Base-by-base conservation (phyloP, 2,329 filamentous ascomycete species). In the Talaromyces sp. region DNA sequence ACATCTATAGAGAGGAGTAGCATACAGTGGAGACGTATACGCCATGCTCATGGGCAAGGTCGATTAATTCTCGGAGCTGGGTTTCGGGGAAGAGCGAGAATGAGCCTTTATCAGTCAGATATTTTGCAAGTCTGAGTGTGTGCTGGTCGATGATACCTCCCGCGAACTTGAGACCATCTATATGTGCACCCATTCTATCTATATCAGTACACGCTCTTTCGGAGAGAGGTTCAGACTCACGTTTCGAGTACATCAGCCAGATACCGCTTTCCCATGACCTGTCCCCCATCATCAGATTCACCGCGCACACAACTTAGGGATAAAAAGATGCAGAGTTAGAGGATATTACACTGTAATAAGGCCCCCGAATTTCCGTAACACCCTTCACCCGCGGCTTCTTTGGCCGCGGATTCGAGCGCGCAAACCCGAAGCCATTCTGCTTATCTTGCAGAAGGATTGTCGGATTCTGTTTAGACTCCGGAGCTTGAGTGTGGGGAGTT, bases 131-230 rank as follows among this genome's bases (percentile, higher is more conserved):
- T 31, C 27, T 31, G 27, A 31, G 27, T 31, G 27, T 27, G 27
- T 31, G 7, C 3, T 31, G 22, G 0, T 14, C 37, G 13, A 10
- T 16, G 22, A 6, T 37, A 59, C 78, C 80, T 66, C 83, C 83
- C 0, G 83, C 82, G 68, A 86, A 85, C 66, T 86, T 85, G 56
- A 86, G 75, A 0, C 84, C 83, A 68, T 85, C 83, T 4, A 85
- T 78, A 71, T 85, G 81, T 24, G 81, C 74, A 0, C 82, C 82
- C 83, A 85, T 54, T 43, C 16, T 16, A 31, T 45, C 39, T 10
- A 11, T 54, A 33, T 52, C 24, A 37, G 35, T 11, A 16, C 33
- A 54, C 2, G 7, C 31, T 35, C 50, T 35, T 7, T 14, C 5
- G 37, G 5, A 9, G n/a, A 31, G 31, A 3, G 47, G 16, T 31